Base-by-base conservation (phyloP, 2,329 filamentous ascomycete genomes). In the Stagonosporopsis vannaccii region DNA sequence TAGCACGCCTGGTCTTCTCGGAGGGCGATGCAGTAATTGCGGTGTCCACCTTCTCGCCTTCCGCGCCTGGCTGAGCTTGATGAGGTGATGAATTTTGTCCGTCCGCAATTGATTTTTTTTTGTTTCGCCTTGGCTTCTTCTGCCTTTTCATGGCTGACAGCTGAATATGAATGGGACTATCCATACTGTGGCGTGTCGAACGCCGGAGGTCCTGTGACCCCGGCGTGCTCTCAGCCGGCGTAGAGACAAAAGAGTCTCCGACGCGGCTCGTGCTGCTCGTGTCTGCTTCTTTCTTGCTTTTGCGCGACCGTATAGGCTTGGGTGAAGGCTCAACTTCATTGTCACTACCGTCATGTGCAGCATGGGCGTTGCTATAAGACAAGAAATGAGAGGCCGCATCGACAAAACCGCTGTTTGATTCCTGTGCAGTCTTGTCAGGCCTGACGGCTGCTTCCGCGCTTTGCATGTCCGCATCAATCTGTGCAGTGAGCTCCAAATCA, bases 201-300 rank as follows among this genome's bases (percentile, higher is more conserved):
- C 70, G 65, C 37, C 70, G 68, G 37, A 70, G 43, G 6, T 45
- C 60, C 11, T 55, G 52, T 8, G 65, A 45, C 11, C 58, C 60
- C 33, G 69, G 63, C 15, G 65, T 69, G 19, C 62, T 54, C 26
- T 56, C 58, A 1, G 54, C 58, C 17, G 65, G 50, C 8, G 62
- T 62, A 22, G 46, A 65, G 4, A 51, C 58, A 56, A 79, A 77
- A 26, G 77, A 78, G 33, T 78, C 73, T 23, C 66, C 70, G 3
- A 79, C 63, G 32, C 70, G 65, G 42, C 70, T 77, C 19, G 68
- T 66, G 41, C 69, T 70, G 22, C 56, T 70, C 2, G 62, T 63
- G 4, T 46, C 60, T 4, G 39, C 19, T 48, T 59, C 19, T 45
- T 58, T 56, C 12, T 37, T 56, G 17, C 59, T 48, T 22, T 67